Evolutionary conservation across 2,329 filamentous ascomycete species (phyloP).

Genomic region (Harringtonia lauricola): DNA sequence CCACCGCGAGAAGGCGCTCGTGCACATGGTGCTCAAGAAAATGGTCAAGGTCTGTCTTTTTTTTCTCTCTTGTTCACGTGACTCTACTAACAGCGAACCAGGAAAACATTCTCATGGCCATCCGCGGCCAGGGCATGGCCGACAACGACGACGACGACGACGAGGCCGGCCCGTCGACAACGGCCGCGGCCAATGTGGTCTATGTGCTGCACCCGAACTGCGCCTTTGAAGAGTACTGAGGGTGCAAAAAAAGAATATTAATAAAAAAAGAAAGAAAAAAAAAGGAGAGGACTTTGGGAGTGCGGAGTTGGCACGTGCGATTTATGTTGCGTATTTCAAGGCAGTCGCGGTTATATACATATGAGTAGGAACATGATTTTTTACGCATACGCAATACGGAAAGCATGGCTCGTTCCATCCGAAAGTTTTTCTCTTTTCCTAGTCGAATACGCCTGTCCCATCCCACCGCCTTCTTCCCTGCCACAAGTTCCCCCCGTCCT

Average conservation of each 20-base stretch:
- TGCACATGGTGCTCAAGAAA: slow-evolving; percentile 79
- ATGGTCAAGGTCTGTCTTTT: slow-evolving; percentile 74
- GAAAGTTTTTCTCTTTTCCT: no score
- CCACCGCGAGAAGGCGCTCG: slow-evolving; percentile 60
- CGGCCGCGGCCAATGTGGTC: slow-evolving; percentile 37
- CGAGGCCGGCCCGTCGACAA: slow-evolving; percentile 19
- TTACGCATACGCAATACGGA: no score
- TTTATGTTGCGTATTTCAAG: no score
- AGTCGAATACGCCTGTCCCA: no score
- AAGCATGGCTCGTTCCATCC: no score
- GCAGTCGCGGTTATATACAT: no score
- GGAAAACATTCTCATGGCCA: slow-evolving; percentile 81
- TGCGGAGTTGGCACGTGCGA: no score
- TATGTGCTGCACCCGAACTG: slow-evolving; percentile 95
- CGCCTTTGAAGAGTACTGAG: slow-evolving; percentile 55
- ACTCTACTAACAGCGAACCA: slow-evolving; percentile 23
- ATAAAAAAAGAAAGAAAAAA: not conserved
- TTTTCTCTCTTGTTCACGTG: not conserved
- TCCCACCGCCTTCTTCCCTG: no score
- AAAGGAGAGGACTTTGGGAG: no score
- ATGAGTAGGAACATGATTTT: no score
- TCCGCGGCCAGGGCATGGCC: slow-evolving; percentile 49
- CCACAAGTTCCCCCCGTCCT: no score
- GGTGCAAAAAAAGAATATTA: not conserved
- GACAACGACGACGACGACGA: slow-evolving; percentile 30